phyloP scores from a whole-genome alignment of 176 grass and related monocot species.

The Cenchrus fungigraminus region DNA sequence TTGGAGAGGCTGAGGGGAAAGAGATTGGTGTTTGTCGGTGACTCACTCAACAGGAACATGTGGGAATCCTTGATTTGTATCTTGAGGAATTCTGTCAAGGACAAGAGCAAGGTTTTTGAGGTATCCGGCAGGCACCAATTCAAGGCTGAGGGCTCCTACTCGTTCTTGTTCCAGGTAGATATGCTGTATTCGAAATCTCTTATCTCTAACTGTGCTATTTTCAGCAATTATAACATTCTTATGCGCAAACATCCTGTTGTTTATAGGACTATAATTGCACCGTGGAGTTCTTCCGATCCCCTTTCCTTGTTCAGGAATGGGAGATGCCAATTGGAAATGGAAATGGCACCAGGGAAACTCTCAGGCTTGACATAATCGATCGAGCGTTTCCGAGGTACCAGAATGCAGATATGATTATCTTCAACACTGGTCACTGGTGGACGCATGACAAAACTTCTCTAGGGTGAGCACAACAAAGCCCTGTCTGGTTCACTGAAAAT shows the following conservation, averaged over 20 bases:
- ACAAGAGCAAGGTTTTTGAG: slow-evolving; percentile 78
- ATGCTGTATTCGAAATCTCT: neutral
- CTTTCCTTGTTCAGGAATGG: slow-evolving; percentile 90
- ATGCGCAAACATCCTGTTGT: slow-evolving; percentile 39
- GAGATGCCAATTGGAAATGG: slow-evolving; percentile 48
- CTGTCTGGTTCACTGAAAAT: slow-evolving; percentile 21
- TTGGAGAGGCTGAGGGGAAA: slow-evolving; percentile 80
- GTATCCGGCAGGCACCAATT: slow-evolving; percentile 76
- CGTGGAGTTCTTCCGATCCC: slow-evolving; percentile 84
- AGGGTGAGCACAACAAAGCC: slow-evolving; percentile 58
- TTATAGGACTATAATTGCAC: slow-evolving; percentile 88
- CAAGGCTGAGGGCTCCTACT: slow-evolving; percentile 69
- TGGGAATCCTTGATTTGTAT: slow-evolving; percentile 93
- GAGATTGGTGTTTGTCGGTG: slow-evolving; percentile 87
- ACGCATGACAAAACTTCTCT: slow-evolving; percentile 90
- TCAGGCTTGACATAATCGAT: slow-evolving; percentile 78
- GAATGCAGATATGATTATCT: slow-evolving; percentile 79
- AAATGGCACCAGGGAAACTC: slow-evolving; percentile 66
- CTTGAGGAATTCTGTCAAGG: slow-evolving; percentile 63
- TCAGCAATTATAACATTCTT: slow-evolving; percentile 28
- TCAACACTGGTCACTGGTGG: slow-evolving; percentile 99
- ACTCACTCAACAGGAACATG: slow-evolving; percentile 98
- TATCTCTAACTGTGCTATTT: slow-evolving; percentile 9
- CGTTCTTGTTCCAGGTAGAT: slow-evolving; percentile 70
- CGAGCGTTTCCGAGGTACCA: slow-evolving; percentile 55